A percentile compares a stretch with the other conserved stretches of the same genome.
These are phyloP conservation scores for Fusarium anthophilum DNA, from an alignment of 2,329 filamentous ascomycete genomes.

Conservation along the genomic window DNA sequence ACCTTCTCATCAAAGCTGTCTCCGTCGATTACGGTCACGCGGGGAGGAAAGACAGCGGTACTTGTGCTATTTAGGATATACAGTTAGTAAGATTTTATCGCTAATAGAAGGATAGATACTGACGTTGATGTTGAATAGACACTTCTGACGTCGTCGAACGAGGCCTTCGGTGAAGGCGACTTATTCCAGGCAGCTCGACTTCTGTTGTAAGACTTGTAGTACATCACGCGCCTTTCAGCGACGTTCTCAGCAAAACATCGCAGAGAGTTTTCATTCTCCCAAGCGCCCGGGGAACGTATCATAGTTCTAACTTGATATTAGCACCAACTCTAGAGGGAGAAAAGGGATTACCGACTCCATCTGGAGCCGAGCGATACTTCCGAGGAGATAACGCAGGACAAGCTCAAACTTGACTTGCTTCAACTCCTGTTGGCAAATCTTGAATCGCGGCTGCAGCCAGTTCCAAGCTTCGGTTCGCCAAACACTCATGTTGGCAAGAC, in stretches of 20 bases:
- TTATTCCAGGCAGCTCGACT: not conserved
- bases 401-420: constrained; percentile 3
- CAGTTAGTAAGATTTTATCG: not conserved
- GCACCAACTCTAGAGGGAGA: fast-evolving
- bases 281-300: not conserved
- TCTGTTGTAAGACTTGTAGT: not conserved
- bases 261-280: not conserved
- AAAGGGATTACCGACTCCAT: not conserved
- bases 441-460: constrained; percentile 5
- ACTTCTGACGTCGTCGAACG: not conserved
- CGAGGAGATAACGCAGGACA: not conserved
- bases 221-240: not conserved
- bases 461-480: not conserved
- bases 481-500: not conserved
- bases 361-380: constrained; percentile 1
- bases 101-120: fast-evolving
- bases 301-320: not conserved
- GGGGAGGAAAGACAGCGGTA: not conserved
- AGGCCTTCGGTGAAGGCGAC: fast-evolving
- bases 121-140: not conserved
- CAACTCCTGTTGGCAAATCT: not conserved
- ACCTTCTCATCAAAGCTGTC: not conserved
- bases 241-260: not conserved
- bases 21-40: too few relatives aligned
- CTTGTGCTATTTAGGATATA: not conserved